These are phyloP conservation scores for Pichia sp. DNA, from an alignment of 1,139 yeast genomes.

Conservation along the genomic window DNA sequence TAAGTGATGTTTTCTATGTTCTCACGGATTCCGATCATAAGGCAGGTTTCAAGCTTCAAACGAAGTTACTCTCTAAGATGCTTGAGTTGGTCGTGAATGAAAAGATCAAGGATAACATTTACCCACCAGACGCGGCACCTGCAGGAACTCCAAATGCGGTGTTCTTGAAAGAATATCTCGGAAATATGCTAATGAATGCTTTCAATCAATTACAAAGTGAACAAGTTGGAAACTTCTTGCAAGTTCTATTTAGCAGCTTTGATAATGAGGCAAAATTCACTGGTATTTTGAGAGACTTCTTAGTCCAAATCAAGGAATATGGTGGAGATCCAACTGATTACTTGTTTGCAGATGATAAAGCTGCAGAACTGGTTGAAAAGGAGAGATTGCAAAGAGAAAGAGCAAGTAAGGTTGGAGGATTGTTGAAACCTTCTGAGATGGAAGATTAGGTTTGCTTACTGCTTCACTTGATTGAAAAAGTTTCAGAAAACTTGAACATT, in stretches of 20 bases:
- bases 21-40: slow-evolving; percentile 97
- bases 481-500: too few species aligned
- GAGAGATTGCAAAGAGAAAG: slow-evolving; percentile 66
- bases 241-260: slow-evolving; percentile 67
- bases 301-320: slow-evolving; percentile 89
- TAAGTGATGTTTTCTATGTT: slow-evolving; percentile 88
- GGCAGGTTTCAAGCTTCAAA: slow-evolving; percentile 87
- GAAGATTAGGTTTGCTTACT: too few species aligned
- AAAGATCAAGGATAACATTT: slow-evolving; percentile 70
- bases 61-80: slow-evolving; percentile 76
- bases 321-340: slow-evolving; percentile 96
- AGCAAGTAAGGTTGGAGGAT: slow-evolving; percentile 87
- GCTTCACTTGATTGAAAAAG: too few species aligned
- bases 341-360: slow-evolving; percentile 90
- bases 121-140: slow-evolving; percentile 64
- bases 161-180: slow-evolving; percentile 75
- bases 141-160: slow-evolving; percentile 76
- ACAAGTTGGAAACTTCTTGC: slow-evolving; percentile 75
- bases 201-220: slow-evolving; percentile 85
- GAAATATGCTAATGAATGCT: slow-evolving; percentile 73
- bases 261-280: slow-evolving; percentile 71
- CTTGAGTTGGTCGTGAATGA: slow-evolving; percentile 77
- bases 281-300: slow-evolving; percentile 87
- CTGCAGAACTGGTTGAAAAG: slow-evolving; percentile 65
- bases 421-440: slow-evolving; percentile 93